Evolutionary conservation across 176 grass and related monocot species (phyloP).

Genomic region (Bothriochloa decipiens): DNA sequence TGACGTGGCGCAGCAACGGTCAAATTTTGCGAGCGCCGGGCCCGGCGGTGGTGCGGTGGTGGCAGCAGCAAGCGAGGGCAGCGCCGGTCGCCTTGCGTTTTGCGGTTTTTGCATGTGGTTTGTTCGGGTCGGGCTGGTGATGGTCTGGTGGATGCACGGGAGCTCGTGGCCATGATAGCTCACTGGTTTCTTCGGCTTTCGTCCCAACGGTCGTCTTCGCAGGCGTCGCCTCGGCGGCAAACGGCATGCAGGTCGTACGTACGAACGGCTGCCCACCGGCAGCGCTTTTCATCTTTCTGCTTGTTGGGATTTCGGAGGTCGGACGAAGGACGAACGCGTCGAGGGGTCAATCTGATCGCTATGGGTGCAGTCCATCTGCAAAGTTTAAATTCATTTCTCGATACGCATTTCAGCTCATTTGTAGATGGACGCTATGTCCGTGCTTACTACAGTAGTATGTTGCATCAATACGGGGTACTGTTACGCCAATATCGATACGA

Average conservation of each 20-base stretch:
- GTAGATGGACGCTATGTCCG: too few relatives aligned
- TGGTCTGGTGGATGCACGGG: not conserved
- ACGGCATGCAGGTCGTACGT: not conserved
- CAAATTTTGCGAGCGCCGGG: slow-evolving; percentile 44
- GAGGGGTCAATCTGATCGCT: not conserved
- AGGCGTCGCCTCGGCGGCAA: not conserved
- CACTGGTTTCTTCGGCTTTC: slow-evolving; percentile 13
- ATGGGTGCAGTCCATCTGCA: not conserved
- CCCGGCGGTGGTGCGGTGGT: not conserved
- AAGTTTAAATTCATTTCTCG: too few relatives aligned
- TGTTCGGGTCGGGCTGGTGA: not conserved
- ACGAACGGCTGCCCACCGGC: too few relatives aligned
- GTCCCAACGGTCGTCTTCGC: slow-evolving; percentile 44
- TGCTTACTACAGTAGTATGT: too few relatives aligned
- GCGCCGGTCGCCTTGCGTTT: not conserved
- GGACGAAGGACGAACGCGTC: not conserved
- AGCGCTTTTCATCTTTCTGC: not conserved
- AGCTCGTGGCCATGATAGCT: slow-evolving; percentile 26
- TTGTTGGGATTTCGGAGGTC: not conserved
- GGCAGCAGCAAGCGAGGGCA: not conserved
- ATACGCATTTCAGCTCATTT: too few relatives aligned
- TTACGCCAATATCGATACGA: too few relatives aligned
- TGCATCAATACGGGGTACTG: too few relatives aligned
- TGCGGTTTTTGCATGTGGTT: not conserved
- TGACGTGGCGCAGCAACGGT: slow-evolving; percentile 56